phyloP scores from a whole-genome alignment of 1,284 basidiomycete genomes.

The Sanghuangporus sanghuang region DNA sequence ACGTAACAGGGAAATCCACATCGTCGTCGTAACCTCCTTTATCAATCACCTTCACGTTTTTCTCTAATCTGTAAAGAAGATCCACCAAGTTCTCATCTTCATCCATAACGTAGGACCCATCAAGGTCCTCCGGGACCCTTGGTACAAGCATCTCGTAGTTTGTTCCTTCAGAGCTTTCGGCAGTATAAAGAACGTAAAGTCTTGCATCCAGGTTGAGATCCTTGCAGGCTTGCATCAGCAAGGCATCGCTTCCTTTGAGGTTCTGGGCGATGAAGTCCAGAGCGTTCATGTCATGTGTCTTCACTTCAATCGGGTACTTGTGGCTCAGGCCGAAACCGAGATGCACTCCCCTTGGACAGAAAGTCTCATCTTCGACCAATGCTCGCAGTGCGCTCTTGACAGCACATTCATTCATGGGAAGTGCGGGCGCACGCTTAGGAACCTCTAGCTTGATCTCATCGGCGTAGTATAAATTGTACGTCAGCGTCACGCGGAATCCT shows the following conservation, averaged over 20 bases:
- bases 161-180: not conserved
- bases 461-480: slow-evolving; percentile 5
- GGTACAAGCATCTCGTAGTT: not conserved
- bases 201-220: slow-evolving; percentile 6
- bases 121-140: not conserved
- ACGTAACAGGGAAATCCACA: too few relatives aligned
- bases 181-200: not conserved
- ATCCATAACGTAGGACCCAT: too few relatives aligned
- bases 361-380: slow-evolving; percentile 23
- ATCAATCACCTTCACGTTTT: too few relatives aligned
- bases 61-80: too few relatives aligned
- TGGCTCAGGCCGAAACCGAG: slow-evolving; percentile 30
- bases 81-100: too few relatives aligned
- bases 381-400: not conserved
- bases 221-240: slow-evolving; percentile 11
- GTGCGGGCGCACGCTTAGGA: not conserved
- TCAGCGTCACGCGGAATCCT: not conserved
- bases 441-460: not conserved
- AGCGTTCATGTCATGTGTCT: not conserved
- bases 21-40: too few relatives aligned
- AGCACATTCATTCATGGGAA: not conserved
- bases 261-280: not conserved
- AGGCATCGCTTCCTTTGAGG: slow-evolving; percentile 27
- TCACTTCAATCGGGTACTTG: slow-evolving; percentile 26
- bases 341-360: slow-evolving; percentile 27